A percentile compares a stretch with the other conserved stretches of the same genome.
Conservation (phyloP, 495 filamentous ascomycete species). For the Annulohypoxylon nitens region DNA sequence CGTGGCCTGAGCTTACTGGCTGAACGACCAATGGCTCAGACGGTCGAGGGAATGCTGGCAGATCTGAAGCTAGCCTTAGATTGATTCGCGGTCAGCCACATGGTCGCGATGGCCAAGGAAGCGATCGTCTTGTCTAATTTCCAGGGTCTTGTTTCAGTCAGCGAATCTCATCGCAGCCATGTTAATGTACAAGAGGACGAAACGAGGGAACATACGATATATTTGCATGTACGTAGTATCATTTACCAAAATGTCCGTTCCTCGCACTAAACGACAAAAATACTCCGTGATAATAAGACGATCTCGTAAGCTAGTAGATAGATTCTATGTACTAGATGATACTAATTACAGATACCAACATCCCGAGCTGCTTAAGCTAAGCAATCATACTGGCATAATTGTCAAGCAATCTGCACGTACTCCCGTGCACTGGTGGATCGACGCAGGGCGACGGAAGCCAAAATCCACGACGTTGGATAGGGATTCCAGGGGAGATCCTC, state of each 20-base stretch:
- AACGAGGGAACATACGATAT: constrained; percentile 12
- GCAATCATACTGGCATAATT: constrained; percentile 24
- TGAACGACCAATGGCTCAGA: constrained; percentile 35
- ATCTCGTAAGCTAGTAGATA: constrained; percentile 7
- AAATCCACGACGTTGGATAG: constrained; percentile 50
- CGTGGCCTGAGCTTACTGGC: constrained; percentile 48
- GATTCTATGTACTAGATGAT: neutral
- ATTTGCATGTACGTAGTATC: neutral
- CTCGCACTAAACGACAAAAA: constrained; percentile 21
- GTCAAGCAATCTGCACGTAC: constrained; percentile 43
- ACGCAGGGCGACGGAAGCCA: constrained; percentile 45
- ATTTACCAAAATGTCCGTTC: constrained; percentile 27
- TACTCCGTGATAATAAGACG: constrained; percentile 35
- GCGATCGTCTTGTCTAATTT: constrained; percentile 39
- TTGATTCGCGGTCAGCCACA: constrained; percentile 48
- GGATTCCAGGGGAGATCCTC: constrained; percentile 29
- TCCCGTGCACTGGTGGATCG: constrained; percentile 47
- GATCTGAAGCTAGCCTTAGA: constrained; percentile 46
- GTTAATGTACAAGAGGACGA: constrained; percentile 10
- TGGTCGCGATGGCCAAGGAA: constrained; percentile 44
- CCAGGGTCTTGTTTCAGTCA: constrained; percentile 47
- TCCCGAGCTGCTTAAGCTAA: constrained; percentile 14
- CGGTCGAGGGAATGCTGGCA: constrained; percentile 38
- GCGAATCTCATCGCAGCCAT: constrained; percentile 24
- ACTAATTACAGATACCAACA: constrained; percentile 7